Percentiles rank a stretch among this genome's conserved stretches.
Conservation (phyloP, 352 stramenopile species). For the Phytopythium chamaehyphon region DNA sequence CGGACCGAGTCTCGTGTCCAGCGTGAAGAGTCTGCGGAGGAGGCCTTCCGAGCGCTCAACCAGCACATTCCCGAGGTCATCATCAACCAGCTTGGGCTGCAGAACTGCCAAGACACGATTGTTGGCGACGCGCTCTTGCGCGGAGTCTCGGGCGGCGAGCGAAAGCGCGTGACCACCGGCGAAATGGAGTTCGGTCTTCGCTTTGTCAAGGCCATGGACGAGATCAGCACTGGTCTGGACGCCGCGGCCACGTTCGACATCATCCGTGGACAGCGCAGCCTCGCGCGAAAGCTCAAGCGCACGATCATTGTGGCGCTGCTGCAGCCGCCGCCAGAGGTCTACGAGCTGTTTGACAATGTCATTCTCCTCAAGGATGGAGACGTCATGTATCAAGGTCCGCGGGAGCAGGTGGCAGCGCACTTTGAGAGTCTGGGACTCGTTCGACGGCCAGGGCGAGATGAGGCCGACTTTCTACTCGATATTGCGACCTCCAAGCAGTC, state of each 20-base stretch:
- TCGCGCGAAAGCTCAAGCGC: background rate
- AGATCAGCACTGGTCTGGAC: slow-evolving; percentile 66
- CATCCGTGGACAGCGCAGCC: slow-evolving; percentile 1
- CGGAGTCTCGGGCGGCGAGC: slow-evolving; percentile 53
- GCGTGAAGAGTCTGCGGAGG: background rate
- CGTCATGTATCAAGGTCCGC: slow-evolving; percentile 17
- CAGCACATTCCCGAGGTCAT: slow-evolving; percentile 1
- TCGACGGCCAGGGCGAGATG: slow-evolving; percentile 6
- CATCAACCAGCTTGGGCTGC: slow-evolving; percentile 15
- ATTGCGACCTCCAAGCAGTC: slow-evolving; percentile 10
- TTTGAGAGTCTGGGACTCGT: slow-evolving; percentile 14
- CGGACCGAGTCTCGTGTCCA: background rate
- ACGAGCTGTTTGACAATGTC: slow-evolving; percentile 16
- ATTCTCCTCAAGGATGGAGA: slow-evolving; percentile 11
- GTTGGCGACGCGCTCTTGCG: slow-evolving; percentile 32
- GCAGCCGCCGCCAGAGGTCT: slow-evolving; percentile 17
- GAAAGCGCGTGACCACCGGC: slow-evolving; percentile 68
- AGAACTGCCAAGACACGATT: slow-evolving; percentile 32
- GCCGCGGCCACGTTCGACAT: slow-evolving; percentile 60
- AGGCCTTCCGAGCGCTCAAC: slow-evolving; percentile 4
- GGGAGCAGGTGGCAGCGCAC: slow-evolving; percentile 7
- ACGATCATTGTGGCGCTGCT: slow-evolving; percentile 15
- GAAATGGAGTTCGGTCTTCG: slow-evolving; percentile 79
- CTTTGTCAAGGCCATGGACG: slow-evolving; percentile 36
- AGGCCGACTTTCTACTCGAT: slow-evolving; percentile 16